Percentiles rank a stretch among this genome's conserved stretches.
Evolutionary conservation across 306 rosid genomes (phyloP).

Genomic region (Arachis stenosperma): DNA sequence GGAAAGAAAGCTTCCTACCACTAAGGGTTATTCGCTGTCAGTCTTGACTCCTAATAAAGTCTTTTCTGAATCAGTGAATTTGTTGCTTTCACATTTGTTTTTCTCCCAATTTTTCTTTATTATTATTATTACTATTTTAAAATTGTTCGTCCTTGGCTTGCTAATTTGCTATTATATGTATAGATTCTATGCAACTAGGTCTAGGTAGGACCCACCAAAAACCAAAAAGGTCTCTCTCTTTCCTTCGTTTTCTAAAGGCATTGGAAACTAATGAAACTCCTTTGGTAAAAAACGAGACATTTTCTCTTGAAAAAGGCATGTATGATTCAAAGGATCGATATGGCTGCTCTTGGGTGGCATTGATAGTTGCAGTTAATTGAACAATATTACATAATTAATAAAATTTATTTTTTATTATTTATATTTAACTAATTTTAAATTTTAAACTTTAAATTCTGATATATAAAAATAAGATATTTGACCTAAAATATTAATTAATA

Average conservation of each 20-base stretch:
- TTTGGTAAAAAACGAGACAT: not conserved
- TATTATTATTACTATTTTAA: no score
- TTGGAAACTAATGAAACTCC: slow-evolving; percentile 34
- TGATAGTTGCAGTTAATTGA: no score
- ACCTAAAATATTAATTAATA: no score
- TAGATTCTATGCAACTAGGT: slow-evolving; percentile 34
- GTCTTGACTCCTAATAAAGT: slow-evolving; percentile 44
- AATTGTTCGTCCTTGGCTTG: slow-evolving; percentile 26
- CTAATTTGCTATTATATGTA: no score
- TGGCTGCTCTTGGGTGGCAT: no score
- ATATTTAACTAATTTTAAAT: no score
- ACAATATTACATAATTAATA: no score
- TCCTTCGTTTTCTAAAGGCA: slow-evolving; percentile 34
- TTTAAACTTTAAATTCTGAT: no score
- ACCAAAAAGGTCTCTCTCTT: slow-evolving; percentile 46
- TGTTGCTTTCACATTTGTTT: slow-evolving; percentile 41
- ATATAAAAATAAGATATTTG: no score
- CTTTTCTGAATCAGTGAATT: slow-evolving; percentile 20
- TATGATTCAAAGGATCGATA: no score
- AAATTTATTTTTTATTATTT: no score
- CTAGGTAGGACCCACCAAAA: slow-evolving; percentile 31
- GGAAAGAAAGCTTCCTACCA: slow-evolving; percentile 38
- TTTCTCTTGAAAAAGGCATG: no score
- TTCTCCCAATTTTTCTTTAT: slow-evolving; percentile 35
- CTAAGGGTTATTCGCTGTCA: slow-evolving; percentile 53